A percentile compares a stretch with the other conserved stretches of the same genome.
Evolutionary conservation across 306 rosid genomes (phyloP).

Genomic region (Trifolium repens): DNA sequence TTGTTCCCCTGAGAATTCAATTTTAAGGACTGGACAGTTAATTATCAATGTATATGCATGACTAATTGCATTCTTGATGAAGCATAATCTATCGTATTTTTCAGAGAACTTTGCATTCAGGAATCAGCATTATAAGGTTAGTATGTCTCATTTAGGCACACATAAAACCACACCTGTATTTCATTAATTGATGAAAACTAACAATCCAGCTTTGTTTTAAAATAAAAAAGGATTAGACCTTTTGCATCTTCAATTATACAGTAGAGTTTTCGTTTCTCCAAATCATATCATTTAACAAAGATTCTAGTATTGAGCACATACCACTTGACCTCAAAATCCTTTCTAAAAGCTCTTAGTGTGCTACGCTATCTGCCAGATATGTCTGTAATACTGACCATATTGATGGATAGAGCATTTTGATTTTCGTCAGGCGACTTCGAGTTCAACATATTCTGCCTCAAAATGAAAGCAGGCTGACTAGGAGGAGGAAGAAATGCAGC

Average conservation of each 20-base stretch:
- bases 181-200: no score
- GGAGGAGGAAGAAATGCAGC: constrained; percentile 19
- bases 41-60: no score
- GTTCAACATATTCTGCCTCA: neutral
- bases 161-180: no score
- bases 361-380: constrained; percentile 30
- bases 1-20: no score
- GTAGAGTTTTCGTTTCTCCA: neutral
- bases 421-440: neutral
- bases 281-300: neutral
- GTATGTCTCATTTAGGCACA: no score
- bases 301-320: neutral
- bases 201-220: no score
- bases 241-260: neutral
- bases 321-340: neutral
- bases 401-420: neutral
- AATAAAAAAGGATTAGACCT: neutral
- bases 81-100: no score
- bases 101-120: no score
- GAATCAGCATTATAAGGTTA: no score
- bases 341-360: neutral
- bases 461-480: constrained; percentile 24
- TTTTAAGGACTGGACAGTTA: no score
- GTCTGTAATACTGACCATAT: constrained; percentile 15
- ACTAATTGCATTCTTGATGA: no score